Conservation (phyloP, 257 asterid species). For the Scutellaria barbata region DNA sequence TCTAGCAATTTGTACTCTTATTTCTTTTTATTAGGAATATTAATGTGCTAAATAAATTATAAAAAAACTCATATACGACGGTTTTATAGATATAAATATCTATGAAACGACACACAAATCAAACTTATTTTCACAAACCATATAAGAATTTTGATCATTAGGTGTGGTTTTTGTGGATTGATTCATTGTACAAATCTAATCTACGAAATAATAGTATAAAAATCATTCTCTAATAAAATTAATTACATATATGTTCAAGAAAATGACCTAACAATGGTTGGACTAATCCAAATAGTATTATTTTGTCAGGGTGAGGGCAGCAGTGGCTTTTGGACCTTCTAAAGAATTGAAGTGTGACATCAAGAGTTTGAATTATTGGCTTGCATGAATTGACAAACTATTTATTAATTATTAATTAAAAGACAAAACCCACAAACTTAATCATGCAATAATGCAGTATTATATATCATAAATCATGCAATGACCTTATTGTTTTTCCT, state of each 20-base stretch:
- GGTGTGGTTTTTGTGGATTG: too few relatives aligned
- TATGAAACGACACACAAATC: too few relatives aligned
- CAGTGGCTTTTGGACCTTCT: constrained; percentile 40
- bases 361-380: constrained; percentile 39
- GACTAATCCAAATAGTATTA: not conserved
- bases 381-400: constrained; percentile 36
- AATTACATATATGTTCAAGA: constrained; percentile 16
- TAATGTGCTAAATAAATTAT: not conserved
- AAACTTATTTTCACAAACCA: too few relatives aligned
- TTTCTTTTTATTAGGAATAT: not conserved
- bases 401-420: not conserved
- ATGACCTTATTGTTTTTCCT: not conserved
- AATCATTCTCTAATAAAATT: too few relatives aligned
- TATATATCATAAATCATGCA: constrained; percentile 23
- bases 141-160: too few relatives aligned
- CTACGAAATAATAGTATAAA: too few relatives aligned
- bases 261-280: constrained; percentile 36
- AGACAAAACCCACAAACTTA: constrained; percentile 27
- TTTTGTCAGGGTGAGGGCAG: constrained; percentile 18
- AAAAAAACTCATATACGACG: too few relatives aligned
- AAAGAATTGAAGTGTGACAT: constrained; percentile 38
- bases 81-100: too few relatives aligned
- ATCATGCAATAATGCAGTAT: constrained; percentile 41
- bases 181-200: too few relatives aligned
- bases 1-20: constrained; percentile 21